Conservation (phyloP, 495 filamentous ascomycete genomes). For the Penicillium nucicola region DNA sequence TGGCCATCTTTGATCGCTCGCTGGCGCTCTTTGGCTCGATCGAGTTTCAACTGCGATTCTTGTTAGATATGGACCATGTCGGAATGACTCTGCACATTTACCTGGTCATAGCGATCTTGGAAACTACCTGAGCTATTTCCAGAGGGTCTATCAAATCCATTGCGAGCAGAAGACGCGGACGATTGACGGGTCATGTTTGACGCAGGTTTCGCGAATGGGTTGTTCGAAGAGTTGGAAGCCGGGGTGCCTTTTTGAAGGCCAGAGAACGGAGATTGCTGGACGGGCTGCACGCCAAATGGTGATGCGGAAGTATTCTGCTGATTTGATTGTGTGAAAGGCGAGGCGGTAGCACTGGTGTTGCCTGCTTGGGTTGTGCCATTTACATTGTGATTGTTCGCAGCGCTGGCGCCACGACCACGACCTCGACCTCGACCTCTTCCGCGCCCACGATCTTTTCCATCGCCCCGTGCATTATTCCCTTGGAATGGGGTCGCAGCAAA, state of each 20-base stretch:
- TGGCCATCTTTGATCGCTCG: conserved; percentile 69
- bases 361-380: conserved; percentile 12
- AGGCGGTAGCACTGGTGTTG: conserved; percentile 6
- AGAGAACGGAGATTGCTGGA: conserved; percentile 20
- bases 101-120: conserved; percentile 44
- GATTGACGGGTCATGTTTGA: background rate
- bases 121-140: conserved; percentile 28
- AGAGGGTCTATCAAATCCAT: conserved; percentile 7
- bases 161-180: background rate
- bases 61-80: too few relatives aligned
- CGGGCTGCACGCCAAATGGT: conserved; percentile 14
- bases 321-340: conserved; percentile 33
- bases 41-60: conserved; percentile 53
- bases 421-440: conserved; percentile 22
- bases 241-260: conserved; percentile 14
- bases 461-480: conserved; percentile 17
- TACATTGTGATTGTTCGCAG: conserved; percentile 4
- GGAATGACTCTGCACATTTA: too few relatives aligned
- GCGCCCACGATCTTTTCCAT: conserved; percentile 22
- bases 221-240: conserved; percentile 8
- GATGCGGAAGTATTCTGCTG: conserved; percentile 16
- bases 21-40: conserved; percentile 64
- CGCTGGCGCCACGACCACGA: conserved; percentile 24
- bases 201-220: background rate
- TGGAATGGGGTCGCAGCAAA: conserved; percentile 18